A percentile compares a stretch with the other conserved stretches of the same genome.
Evolutionary conservation across 306 rosid species (phyloP).

Genomic region (Citrullus mucosospermus): DNA sequence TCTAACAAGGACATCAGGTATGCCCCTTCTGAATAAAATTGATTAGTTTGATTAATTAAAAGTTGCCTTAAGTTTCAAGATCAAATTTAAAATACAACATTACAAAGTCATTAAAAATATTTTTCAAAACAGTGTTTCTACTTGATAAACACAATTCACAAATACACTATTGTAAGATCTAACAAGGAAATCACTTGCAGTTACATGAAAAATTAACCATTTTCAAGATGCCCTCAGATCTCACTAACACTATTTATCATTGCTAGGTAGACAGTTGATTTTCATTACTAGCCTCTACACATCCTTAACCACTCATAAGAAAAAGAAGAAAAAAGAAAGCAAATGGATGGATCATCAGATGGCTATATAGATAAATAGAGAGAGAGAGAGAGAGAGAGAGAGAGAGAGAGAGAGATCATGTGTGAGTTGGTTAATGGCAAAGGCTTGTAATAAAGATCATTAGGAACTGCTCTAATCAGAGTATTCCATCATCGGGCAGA

Average conservation of each 20-base stretch:
- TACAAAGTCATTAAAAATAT: not conserved
- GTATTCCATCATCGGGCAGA: constrained; percentile 7
- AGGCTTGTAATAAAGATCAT: constrained; percentile 1
- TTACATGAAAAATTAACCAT: not conserved
- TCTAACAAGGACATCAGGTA: not conserved
- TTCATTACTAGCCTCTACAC: constrained; percentile 7
- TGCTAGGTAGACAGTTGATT: not conserved
- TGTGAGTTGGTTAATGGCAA: not conserved
- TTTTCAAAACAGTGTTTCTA: not conserved
- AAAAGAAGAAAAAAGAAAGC: not conserved
- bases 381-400: not conserved
- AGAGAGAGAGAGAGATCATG: not conserved
- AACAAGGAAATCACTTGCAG: not conserved
- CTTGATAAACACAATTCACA: not conserved
- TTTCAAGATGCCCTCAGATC: not conserved
- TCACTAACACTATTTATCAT: not conserved
- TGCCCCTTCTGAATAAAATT: not conserved
- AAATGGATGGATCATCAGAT: not conserved
- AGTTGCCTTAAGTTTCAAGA: not conserved
- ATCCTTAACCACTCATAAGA: not conserved
- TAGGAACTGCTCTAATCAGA: not conserved
- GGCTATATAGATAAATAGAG: not conserved
- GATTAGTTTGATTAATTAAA: not conserved
- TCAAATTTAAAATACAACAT: not conserved
- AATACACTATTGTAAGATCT: not conserved